These are phyloP conservation scores for Exophiala phaeomuriformis DNA, from an alignment of 2,329 filamentous ascomycete species.

Conservation along the genomic window DNA sequence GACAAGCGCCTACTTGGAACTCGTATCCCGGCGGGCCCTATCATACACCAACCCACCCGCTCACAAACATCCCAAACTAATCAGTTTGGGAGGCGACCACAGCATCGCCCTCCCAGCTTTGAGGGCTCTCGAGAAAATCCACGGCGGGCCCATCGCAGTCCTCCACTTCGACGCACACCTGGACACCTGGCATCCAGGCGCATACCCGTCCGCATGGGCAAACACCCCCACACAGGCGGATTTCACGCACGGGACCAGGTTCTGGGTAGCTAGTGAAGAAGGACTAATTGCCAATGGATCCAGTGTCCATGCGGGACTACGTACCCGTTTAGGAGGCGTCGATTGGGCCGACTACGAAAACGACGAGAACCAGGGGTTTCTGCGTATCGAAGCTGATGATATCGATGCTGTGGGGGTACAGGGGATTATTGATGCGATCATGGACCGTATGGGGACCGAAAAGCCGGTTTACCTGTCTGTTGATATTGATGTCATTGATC, in stretches of 20 bases:
- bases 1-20: slow-evolving; percentile 69
- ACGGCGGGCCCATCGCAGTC: slow-evolving; percentile 58
- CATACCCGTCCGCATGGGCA: slow-evolving; percentile 71
- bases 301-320: slow-evolving; percentile 74
- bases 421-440: slow-evolving; percentile 64
- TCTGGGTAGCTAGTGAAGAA: slow-evolving; percentile 78
- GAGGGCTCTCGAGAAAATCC: slow-evolving; percentile 55
- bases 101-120: slow-evolving; percentile 63
- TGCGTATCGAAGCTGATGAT: slow-evolving; percentile 74
- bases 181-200: slow-evolving; percentile 73
- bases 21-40: slow-evolving; percentile 43
- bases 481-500: slow-evolving; percentile 76
- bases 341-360: slow-evolving; percentile 63
- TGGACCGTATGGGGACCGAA: slow-evolving; percentile 63
- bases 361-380: slow-evolving; percentile 69
- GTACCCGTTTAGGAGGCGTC: slow-evolving; percentile 63
- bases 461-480: slow-evolving; percentile 74
- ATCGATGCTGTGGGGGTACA: slow-evolving; percentile 72
- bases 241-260: slow-evolving; percentile 87
- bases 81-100: slow-evolving; percentile 68
- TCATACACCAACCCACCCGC: slow-evolving; percentile 31
- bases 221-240: slow-evolving; percentile 52
- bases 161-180: slow-evolving; percentile 73
- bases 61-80: slow-evolving; percentile 44
- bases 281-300: slow-evolving; percentile 67